Evolutionary conservation across 2,329 filamentous ascomycete species (phyloP).

Genomic region (Pleurostoma richardsiae): DNA sequence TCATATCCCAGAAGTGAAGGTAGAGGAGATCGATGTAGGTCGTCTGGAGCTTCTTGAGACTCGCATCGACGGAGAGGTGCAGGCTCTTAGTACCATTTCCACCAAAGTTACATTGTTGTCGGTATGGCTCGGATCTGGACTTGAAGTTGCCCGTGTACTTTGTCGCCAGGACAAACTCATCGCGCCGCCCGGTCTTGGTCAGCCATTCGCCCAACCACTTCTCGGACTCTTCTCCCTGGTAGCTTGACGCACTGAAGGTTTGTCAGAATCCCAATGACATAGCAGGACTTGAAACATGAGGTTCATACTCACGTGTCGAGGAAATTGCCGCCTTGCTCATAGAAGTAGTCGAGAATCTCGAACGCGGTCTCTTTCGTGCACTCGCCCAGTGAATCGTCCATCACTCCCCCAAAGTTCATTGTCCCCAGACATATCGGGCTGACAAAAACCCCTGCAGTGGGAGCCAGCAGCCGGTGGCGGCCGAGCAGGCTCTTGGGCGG

Average conservation of each 20-base stretch:
- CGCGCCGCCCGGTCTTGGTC: not conserved
- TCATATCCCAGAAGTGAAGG: slow-evolving; percentile 21
- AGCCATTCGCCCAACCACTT: not conserved
- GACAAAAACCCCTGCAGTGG: too few species aligned
- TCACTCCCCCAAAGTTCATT: not conserved
- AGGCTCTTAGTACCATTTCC: not conserved
- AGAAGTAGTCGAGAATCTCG: not conserved
- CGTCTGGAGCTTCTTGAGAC: slow-evolving; percentile 32
- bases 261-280: too few species aligned
- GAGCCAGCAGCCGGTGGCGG: too few species aligned
- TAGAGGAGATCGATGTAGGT: slow-evolving; percentile 25
- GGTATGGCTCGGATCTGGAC: not conserved
- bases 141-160: not conserved
- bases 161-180: not conserved
- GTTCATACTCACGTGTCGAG: not conserved
- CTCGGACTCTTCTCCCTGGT: not conserved
- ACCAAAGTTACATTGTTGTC: not conserved
- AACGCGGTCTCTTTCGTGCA: not conserved
- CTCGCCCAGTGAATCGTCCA: not conserved
- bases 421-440: not conserved
- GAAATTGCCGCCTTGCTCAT: not conserved
- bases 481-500: too few species aligned
- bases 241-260: not conserved
- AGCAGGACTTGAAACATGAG: too few species aligned
- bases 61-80: not conserved